Base-by-base conservation (phyloP, 2,329 filamentous ascomycete genomes). In the Diaporthe eres region DNA sequence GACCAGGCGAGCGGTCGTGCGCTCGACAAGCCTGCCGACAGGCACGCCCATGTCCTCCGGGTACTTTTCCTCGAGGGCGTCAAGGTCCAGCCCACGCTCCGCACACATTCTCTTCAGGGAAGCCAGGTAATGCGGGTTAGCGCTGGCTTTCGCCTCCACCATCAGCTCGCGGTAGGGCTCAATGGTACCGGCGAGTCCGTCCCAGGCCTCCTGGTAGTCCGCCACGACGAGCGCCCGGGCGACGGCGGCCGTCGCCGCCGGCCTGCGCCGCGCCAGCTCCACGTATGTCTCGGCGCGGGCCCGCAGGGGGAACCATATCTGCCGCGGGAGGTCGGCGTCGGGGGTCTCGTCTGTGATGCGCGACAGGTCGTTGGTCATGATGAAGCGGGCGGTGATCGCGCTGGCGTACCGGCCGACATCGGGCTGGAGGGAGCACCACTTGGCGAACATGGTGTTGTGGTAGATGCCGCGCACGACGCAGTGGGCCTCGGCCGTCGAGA, bases 241-340 rank as follows among this genome's bases (percentile, higher is more conserved):
- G 5, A 61, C 74, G 8, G 49, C 57, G 19, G 44, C 60, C 10
- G 28, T 60, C 76, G 75, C 73, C 2, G 71, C 58, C 0, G 76
- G 76, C 57, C 34, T 25, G 3, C 68, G 70, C 8, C 67, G 37
- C 37, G 47, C 72, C 15, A 78, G 65, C 60, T 74, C 76, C 22
- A 34, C 28, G 17, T 71, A 65, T 1, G 74, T 75, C 37, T 49
- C 34, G n/a, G 39, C 28, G 28, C 57, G 15, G 19, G 76, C 47
- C 9, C 49, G 6, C n/a, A 55, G 74, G 5, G 77, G 77, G 28
- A 72, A 76, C 77, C 77, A 78, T 58, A 78, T 78, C 71, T 61
- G 68, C 19, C 34, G 44, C 1, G 77, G 77, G 0, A 76, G 42
- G 9, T 76, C 68, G n/a, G 67, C 5, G 37, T 67, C 42, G 37